Evolutionary conservation across 2,329 filamentous ascomycete genomes (phyloP), one percentile per base, ranked within the genome.

Genomic region (Penicillium sp.): DNA sequence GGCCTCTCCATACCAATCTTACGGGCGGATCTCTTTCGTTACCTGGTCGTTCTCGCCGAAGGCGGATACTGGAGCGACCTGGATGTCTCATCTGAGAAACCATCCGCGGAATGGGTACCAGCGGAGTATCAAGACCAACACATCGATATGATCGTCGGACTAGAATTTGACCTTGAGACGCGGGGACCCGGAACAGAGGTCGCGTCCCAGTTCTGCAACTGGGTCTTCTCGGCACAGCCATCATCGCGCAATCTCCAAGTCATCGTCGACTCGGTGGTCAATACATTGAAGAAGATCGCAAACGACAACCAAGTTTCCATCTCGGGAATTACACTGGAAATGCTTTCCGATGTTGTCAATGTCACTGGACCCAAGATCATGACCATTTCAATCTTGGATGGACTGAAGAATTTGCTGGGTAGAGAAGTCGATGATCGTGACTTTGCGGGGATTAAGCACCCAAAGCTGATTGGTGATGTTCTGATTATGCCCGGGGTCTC

Each of bases 21-120:
- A 18, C 68, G 70, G 50, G 74, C 73, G 4, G 75, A 77, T 53
- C 63, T 76, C n/a, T 62, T 77, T 6, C 70, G 74, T 5, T 75
- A 76, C 44, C 55, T 77, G 6, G 62, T 76, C n/a, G 56, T 76
- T 0, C 70, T 68, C 44, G 61, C 68, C 4, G 60, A 76, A 44
- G 75, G 74, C 1, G 75, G 75, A 1, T 63, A 74, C n/a, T 77
- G 70, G 68, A 71, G 64, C 24, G 75, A 77, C 41, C 58, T 76
- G 8, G 73, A 77, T 51, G 66, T 73, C 5, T 57, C 56, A 3
- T 73, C 69, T 51, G 64, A 70, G 47, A 63, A 57, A 26, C 58
- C 66, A 0, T 69, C 76, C 13, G 51, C 59, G 6, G 54, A 69
- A 1, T 76, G 73, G 72, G 62, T 77, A 5, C 73, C 74, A 0